Evolutionary conservation across 2,329 filamentous ascomycete genomes (phyloP), one percentile per base, ranked within the genome.

Genomic region (Aureobasidium sp.): DNA sequence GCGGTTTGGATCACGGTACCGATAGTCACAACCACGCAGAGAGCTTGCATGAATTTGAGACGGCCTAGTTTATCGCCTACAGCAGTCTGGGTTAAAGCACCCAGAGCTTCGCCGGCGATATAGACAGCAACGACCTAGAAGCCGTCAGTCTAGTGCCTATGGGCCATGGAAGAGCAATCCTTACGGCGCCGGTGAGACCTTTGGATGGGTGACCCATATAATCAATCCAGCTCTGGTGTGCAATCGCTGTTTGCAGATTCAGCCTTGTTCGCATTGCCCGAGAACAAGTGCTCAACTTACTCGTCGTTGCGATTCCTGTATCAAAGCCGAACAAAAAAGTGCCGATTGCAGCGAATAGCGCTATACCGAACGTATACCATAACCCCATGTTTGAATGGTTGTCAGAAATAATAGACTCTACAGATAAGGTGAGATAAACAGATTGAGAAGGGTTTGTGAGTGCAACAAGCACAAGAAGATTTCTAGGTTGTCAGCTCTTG

Each of bases 271-370:
- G 15, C 6, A 8, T 21, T 15, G 3, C 10, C 9, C 9, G 21
- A 15, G 7, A 17, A 10, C 25, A 9, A 3, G 13, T 15, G 10
- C 4, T 11, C 1, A 23, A 37, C 60, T 59, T 29, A 62, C 60
- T 84, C 17, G 81, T 84, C 13, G 81, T 84, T 4, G 80, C 81
- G 60, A 84, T 84, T 29, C 81, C 81, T 0, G 81, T 83, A 67
- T 84, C 82, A 62, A 84, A 83, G 2, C 81, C 81, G 68, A 82
- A 84, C 59, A 84, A 74, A 68, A 83, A 83, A 0, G 81, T 83
- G 64, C 81, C 81, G 57, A 84, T 81, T 21, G 80, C 80, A 38
- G 81, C 81, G 68, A 83, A 84, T 38, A 82, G 67, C 50, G 79
- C 80, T 61, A 84, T 70, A 6, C 78, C 76, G 31, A 81, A 69